Conservation (phyloP, 495 filamentous ascomycete species). For the Annulohypoxylon nitens region DNA sequence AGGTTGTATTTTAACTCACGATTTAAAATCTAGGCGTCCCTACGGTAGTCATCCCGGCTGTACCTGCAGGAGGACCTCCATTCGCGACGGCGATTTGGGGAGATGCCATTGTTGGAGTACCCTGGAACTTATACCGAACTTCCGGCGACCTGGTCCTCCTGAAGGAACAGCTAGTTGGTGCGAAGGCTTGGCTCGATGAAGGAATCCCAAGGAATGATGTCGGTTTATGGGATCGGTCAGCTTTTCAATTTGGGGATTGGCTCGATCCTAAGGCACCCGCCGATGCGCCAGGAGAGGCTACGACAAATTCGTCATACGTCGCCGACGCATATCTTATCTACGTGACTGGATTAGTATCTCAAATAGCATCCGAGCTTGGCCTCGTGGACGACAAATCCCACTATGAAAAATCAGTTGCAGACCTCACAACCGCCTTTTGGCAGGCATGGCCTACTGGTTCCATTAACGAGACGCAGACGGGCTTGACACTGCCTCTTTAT, state of each 20-base stretch:
- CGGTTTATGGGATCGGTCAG: slow-evolving; percentile 56
- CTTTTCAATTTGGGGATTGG: slow-evolving; percentile 66
- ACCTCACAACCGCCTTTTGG: slow-evolving; percentile 56
- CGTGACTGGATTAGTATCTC: slow-evolving; percentile 55
- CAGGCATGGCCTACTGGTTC: slow-evolving; percentile 55
- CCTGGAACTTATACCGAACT: slow-evolving; percentile 59
- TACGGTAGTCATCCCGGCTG: slow-evolving; percentile 59
- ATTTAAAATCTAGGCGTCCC: no score
- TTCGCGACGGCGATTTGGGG: slow-evolving; percentile 58
- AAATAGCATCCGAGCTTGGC: slow-evolving; percentile 52
- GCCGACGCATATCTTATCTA: slow-evolving; percentile 67
- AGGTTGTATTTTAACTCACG: no score
- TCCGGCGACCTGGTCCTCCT: slow-evolving; percentile 61
- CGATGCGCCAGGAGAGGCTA: slow-evolving; percentile 55
- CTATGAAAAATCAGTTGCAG: slow-evolving; percentile 46
- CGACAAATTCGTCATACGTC: slow-evolving; percentile 59
- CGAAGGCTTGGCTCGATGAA: slow-evolving; percentile 62
- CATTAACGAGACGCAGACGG: slow-evolving; percentile 65
- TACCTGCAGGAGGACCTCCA: slow-evolving; percentile 39
- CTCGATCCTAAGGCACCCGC: slow-evolving; percentile 65
- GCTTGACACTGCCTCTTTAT: slow-evolving; percentile 57
- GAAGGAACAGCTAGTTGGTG: slow-evolving; percentile 58
- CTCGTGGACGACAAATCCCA: slow-evolving; percentile 44
- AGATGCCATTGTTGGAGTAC: slow-evolving; percentile 60
- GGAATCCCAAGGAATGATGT: slow-evolving; percentile 58